phyloP scores from a whole-genome alignment of 2,329 filamentous ascomycete genomes.

The Colletotrichum chlorophyti region DNA sequence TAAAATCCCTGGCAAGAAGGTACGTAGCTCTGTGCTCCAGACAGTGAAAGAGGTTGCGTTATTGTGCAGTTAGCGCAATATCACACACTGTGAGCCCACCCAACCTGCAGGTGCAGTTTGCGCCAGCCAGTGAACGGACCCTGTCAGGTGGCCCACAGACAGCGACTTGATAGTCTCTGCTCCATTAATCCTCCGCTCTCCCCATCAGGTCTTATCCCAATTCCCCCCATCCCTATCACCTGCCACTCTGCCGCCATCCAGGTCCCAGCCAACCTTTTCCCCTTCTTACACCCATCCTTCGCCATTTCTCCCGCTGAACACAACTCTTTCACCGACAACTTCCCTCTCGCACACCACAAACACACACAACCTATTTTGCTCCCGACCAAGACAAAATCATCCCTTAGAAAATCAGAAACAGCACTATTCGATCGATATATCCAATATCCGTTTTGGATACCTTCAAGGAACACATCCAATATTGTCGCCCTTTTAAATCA shows the following conservation, averaged over 20 bases:
- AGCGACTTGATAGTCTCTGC: background rate
- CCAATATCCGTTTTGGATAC: background rate
- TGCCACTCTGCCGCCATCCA: slow-evolving; percentile 27
- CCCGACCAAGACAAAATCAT: background rate
- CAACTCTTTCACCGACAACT: slow-evolving; percentile 23
- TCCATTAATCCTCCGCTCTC: slow-evolving; percentile 3
- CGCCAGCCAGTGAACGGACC: slow-evolving; percentile 21
- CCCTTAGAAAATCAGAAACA: too few species aligned
- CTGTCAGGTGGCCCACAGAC: slow-evolving; percentile 18
- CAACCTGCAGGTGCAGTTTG: slow-evolving; percentile 22
- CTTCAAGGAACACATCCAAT: slow-evolving; percentile 1
- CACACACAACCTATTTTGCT: slow-evolving; percentile 13
- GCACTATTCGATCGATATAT: too few species aligned
- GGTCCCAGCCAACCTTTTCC: slow-evolving; percentile 27
- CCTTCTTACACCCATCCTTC: slow-evolving; percentile 22
- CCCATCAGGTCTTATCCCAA: slow-evolving; percentile 10
- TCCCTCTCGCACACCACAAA: slow-evolving; percentile 18
- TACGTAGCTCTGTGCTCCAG: slow-evolving; percentile 10
- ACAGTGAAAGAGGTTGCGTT: slow-evolving; percentile 7
- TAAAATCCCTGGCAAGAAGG: slow-evolving; percentile 18
- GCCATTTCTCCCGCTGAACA: slow-evolving; percentile 14
- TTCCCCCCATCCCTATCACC: slow-evolving; percentile 22
- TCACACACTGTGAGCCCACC: slow-evolving; percentile 18
- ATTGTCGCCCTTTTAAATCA: slow-evolving; percentile 20
- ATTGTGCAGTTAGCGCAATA: background rate